phyloP scores from a whole-genome alignment of 192 early-diverging fungal species.

The Ambispora gerdemannii region DNA sequence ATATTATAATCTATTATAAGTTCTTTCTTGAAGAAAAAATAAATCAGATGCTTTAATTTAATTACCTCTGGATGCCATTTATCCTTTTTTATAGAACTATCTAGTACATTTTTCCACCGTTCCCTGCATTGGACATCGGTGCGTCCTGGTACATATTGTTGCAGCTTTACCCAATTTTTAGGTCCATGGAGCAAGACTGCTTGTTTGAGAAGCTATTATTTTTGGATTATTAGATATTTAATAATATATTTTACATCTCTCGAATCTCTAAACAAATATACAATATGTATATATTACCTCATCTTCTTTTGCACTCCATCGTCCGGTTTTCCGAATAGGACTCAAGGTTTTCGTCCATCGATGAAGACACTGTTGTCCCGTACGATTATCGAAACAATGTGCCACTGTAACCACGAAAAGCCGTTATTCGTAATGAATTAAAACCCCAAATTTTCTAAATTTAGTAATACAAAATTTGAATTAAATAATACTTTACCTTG shows the following conservation, averaged over 20 bases:
- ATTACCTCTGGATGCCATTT: slow-evolving; percentile 50
- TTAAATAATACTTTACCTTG: slow-evolving; percentile 33
- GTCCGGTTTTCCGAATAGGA: slow-evolving; percentile 59
- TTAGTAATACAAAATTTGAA: too few species aligned
- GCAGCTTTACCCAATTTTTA: slow-evolving; percentile 68
- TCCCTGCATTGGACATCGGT: slow-evolving; percentile 80
- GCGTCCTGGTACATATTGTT: slow-evolving; percentile 64
- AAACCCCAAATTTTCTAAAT: too few species aligned
- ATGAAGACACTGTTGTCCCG: slow-evolving; percentile 68
- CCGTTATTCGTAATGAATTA: not conserved
- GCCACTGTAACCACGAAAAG: slow-evolving; percentile 41
- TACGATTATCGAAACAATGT: slow-evolving; percentile 58
- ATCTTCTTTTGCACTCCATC: slow-evolving; percentile 70
- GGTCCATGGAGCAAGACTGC: slow-evolving; percentile 65
- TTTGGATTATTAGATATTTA: too few species aligned
- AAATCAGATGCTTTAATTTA: not conserved
- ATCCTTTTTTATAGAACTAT: slow-evolving; percentile 53
- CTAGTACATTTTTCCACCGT: slow-evolving; percentile 68
- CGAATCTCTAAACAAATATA: too few species aligned
- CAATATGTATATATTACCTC: slow-evolving; percentile 23
- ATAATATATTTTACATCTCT: too few species aligned
- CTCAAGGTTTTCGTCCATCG: slow-evolving; percentile 71
- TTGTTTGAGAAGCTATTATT: slow-evolving; percentile 39
- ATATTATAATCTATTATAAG: not conserved
- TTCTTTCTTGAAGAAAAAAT: not conserved